Evolutionary conservation across 495 filamentous ascomycete genomes (phyloP).

Genomic region (Entonaema liquescens): DNA sequence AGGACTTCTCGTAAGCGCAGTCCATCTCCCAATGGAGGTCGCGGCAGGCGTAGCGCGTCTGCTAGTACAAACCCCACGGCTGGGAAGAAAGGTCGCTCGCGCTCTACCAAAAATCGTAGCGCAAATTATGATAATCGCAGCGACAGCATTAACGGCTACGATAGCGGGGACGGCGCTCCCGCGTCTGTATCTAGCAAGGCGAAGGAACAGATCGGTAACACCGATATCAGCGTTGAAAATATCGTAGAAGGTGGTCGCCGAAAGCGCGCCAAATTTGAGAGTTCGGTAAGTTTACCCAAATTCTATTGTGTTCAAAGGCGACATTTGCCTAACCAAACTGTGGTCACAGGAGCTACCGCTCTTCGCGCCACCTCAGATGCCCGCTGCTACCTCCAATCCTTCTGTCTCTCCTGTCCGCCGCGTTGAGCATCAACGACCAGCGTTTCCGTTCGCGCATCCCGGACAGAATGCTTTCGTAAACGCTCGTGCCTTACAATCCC

Average conservation of each 20-base stretch:
- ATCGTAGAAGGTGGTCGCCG: conserved; percentile 96
- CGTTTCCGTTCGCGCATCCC: conserved; percentile 75
- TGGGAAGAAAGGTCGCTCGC: conserved; percentile 70
- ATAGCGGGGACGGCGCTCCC: conserved; percentile 80
- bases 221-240: conserved; percentile 96
- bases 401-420: conserved; percentile 93
- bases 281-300: conserved; percentile 74
- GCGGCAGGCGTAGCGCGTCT: conserved; percentile 81
- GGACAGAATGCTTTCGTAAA: conserved; percentile 78
- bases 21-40: conserved; percentile 76
- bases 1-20: conserved; percentile 78
- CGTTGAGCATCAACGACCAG: conserved; percentile 58
- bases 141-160: conserved; percentile 75
- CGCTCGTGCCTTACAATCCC: conserved; percentile 76
- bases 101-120: conserved; percentile 73
- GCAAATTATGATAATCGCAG: conserved; percentile 71
- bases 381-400: conserved; percentile 84
- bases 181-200: conserved; percentile 76
- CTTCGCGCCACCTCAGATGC: conserved; percentile 93
- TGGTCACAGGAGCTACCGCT: conserved; percentile 83
- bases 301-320: conserved; percentile 28
- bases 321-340: conserved; percentile 29
- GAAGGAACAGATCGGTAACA: conserved; percentile 86
- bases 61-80: conserved; percentile 59
- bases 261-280: conserved; percentile 97